Evolutionary conservation across 1,139 yeast species (phyloP), one percentile per base, ranked within the genome.

Genomic region (Oligophagozyma castellii): DNA sequence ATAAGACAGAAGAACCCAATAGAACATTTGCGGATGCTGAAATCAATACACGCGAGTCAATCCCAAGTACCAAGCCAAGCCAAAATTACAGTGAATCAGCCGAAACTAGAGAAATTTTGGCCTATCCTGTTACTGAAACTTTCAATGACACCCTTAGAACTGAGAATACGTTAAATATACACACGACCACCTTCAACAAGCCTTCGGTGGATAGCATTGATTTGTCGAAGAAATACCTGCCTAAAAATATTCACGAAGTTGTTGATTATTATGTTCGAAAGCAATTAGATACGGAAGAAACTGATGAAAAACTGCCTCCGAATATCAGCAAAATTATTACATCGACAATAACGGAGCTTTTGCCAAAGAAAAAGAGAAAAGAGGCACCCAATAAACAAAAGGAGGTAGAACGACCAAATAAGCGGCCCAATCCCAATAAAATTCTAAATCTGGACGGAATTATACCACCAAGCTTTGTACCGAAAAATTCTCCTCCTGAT

Each of bases 401-500:
- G n/a, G 27, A 24, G 18, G 27, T 16, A 12, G 27, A 24, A 16
- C 16, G 18, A 12, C 21, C 22, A 6, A 29, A 24, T 21, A 20
- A 14, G 5, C 24, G 25, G n/a, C 28, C 29, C 14, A 31, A 28
- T 14, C 33, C 32, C 16, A 28, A 30, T n/a, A 32, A 31, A 5
- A 29, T 31, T 3, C 27, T 36, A 14, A 36, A 36, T 16, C 24
- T 36, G 12, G 40, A 36, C 16, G 40, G 37, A 8, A 23, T 35
- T 12, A 32, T 33, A 4, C 37, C 37, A 5, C 40, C 40, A 13
- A 18, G 20, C 7, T 18, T 10, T 18, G 10, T 18, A 7, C 20
- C 20, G 10, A 18, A 10, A 18, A 18, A 7, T 18, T 7, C 7
- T 7, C 20, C 20, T 7, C 8, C 10, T 10, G 10, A 7, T 18